Conservation (phyloP, 1,284 basidiomycete genomes). For the Ganoderma meredithae region DNA sequence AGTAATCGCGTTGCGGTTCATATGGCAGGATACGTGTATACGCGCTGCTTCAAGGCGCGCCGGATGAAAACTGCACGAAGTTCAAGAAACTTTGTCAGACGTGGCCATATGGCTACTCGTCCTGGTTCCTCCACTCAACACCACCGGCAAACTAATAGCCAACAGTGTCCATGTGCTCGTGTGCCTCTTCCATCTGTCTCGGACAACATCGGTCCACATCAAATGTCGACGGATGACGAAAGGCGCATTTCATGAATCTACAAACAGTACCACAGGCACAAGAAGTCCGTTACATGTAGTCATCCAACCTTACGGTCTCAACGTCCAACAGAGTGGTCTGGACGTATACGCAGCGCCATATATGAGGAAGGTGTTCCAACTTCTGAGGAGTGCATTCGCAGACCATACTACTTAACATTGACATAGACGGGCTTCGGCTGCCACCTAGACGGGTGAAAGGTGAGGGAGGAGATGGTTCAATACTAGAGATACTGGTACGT, state of each 20-base stretch:
- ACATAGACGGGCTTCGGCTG: not conserved
- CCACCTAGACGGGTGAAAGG: not conserved
- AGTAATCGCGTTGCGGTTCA: too few relatives aligned
- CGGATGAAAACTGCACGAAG: not conserved
- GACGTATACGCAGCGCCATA: too few relatives aligned
- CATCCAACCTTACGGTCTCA: not conserved
- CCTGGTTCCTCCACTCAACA: not conserved
- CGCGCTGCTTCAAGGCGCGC: not conserved
- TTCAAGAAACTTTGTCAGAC: not conserved
- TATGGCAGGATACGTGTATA: not conserved
- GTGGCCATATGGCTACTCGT: not conserved
- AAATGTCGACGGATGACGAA: not conserved
- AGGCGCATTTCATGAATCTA: not conserved
- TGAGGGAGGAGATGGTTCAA: not conserved
- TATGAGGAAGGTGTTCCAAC: too few relatives aligned
- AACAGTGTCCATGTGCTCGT: not conserved
- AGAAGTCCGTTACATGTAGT: not conserved
- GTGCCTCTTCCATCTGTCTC: conserved; percentile 1
- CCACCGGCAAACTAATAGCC: not conserved
- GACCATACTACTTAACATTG: not conserved
- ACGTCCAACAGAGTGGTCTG: too few relatives aligned
- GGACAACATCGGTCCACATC: not conserved
- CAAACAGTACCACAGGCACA: not conserved
- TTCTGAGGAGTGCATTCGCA: not conserved
- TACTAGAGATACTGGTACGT: conserved; percentile 4